phyloP scores from a whole-genome alignment of 2,329 filamentous ascomycete genomes.

The Diaporthe citriasiana region DNA sequence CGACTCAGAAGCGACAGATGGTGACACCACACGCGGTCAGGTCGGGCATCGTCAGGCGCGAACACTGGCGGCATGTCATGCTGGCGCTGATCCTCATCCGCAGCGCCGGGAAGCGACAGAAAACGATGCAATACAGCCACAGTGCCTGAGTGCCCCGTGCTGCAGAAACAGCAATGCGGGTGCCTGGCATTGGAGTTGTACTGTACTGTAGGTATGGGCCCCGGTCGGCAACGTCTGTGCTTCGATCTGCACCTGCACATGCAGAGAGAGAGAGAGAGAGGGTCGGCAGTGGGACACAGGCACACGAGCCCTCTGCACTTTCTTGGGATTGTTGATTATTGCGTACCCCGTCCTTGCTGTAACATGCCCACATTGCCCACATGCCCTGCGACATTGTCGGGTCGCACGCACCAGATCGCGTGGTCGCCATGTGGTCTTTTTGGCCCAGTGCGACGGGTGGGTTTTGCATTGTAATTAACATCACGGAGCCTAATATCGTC shows the following conservation, averaged over 20 bases:
- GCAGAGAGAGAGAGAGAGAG: background rate
- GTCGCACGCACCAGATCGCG: constrained; percentile 25
- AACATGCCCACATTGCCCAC: constrained; percentile 15
- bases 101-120: constrained; percentile 3
- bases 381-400: constrained; percentile 28
- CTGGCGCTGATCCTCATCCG: constrained; percentile 24
- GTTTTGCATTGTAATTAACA: constrained; percentile 25
- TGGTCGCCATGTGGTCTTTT: constrained; percentile 35
- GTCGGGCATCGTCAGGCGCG: constrained; percentile 31
- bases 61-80: background rate
- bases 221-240: constrained; percentile 30
- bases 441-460: constrained; percentile 1
- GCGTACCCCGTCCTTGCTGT: constrained; percentile 19
- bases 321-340: constrained; percentile 1
- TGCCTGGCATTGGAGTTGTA: constrained; percentile 4
- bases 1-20: constrained; percentile 17
- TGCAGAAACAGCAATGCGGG: background rate
- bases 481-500: background rate
- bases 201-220: background rate
- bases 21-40: background rate
- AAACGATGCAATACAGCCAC: background rate
- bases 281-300: constrained; percentile 10
- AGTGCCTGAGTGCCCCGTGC: background rate
- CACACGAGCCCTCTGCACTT: constrained; percentile 4
- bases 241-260: constrained; percentile 24